phyloP scores from a whole-genome alignment of 2,329 filamentous ascomycete genomes.

The Fusarium sp. region DNA sequence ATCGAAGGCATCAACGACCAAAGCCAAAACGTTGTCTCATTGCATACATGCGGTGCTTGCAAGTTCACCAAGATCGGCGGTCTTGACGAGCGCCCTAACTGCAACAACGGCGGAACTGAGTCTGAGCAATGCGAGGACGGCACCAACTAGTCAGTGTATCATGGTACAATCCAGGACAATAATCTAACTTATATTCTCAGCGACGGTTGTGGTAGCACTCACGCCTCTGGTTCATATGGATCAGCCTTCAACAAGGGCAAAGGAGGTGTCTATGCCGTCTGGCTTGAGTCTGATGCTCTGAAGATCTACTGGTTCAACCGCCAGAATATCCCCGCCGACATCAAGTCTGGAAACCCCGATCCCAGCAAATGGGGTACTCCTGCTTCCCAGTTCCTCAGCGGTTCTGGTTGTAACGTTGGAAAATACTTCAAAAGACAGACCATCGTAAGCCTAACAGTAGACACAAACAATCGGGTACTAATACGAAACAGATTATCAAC shows the following conservation, averaged over 20 bases:
- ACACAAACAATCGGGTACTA: not conserved
- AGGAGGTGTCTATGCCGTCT: slow-evolving; percentile 74
- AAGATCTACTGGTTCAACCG: slow-evolving; percentile 81
- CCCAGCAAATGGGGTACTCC: slow-evolving; percentile 73
- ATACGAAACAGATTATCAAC: slow-evolving; percentile 60
- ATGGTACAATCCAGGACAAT: fast-evolving
- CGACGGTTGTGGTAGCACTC: slow-evolving; percentile 12
- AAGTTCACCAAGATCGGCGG: slow-evolving; percentile 56
- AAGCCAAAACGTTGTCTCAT: slow-evolving; percentile 65
- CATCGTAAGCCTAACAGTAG: not conserved
- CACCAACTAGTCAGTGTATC: slow-evolving; percentile 4
- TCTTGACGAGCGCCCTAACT: slow-evolving; percentile 54
- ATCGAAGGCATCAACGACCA: slow-evolving; percentile 76
- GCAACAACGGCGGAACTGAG: slow-evolving; percentile 55
- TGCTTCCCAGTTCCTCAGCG: slow-evolving; percentile 69
- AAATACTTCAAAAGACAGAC: slow-evolving; percentile 62
- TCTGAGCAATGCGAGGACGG: slow-evolving; percentile 33
- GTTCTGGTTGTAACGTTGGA: slow-evolving; percentile 73
- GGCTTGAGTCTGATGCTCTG: slow-evolving; percentile 75
- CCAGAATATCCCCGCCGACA: slow-evolving; percentile 67
- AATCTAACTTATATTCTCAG: not conserved
- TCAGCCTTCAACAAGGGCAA: slow-evolving; percentile 47
- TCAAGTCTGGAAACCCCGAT: slow-evolving; percentile 66
- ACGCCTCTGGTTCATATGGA: slow-evolving; percentile 3
- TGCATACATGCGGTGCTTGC: slow-evolving; percentile 68